Conservation (phyloP, 2,329 filamentous ascomycete species). For the Calycina herbarum region DNA sequence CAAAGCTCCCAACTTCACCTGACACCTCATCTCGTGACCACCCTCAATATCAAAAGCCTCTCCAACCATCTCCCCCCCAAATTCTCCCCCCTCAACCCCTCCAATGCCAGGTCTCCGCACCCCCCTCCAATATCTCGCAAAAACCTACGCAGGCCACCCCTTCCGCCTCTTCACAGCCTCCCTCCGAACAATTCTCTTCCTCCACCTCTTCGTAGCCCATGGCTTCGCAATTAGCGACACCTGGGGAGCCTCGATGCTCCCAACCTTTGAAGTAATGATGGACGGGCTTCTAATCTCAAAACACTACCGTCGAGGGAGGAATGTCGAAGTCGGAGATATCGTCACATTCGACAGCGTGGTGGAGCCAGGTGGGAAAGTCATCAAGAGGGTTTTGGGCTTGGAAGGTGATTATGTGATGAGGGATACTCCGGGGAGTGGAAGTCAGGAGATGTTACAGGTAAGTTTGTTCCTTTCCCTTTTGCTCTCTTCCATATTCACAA, state of each 20-base stretch:
- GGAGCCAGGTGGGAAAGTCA: constrained; percentile 56
- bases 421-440: constrained; percentile 53
- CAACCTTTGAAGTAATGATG: constrained; percentile 69
- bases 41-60: constrained; percentile 3
- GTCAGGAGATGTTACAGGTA: constrained; percentile 58
- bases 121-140: constrained; percentile 12
- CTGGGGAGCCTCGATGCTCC: constrained; percentile 83
- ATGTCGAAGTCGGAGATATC: constrained; percentile 76
- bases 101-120: not conserved
- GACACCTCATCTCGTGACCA: constrained; percentile 13
- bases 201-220: constrained; percentile 60
- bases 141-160: constrained; percentile 32
- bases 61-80: constrained; percentile 4
- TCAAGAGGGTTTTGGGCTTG: constrained; percentile 62
- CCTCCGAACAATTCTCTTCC: constrained; percentile 47
- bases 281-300: constrained; percentile 71
- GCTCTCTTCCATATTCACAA: not conserved
- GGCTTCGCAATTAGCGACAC: constrained; percentile 59
- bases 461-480: constrained; percentile 13
- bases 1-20: not conserved
- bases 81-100: constrained; percentile 15
- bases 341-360: constrained; percentile 77
- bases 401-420: constrained; percentile 68
- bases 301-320: constrained; percentile 66
- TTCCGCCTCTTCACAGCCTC: constrained; percentile 47